These are phyloP conservation scores for Alternaria conjuncta DNA, from an alignment of 2,329 filamentous ascomycete genomes.

Conservation along the genomic window DNA sequence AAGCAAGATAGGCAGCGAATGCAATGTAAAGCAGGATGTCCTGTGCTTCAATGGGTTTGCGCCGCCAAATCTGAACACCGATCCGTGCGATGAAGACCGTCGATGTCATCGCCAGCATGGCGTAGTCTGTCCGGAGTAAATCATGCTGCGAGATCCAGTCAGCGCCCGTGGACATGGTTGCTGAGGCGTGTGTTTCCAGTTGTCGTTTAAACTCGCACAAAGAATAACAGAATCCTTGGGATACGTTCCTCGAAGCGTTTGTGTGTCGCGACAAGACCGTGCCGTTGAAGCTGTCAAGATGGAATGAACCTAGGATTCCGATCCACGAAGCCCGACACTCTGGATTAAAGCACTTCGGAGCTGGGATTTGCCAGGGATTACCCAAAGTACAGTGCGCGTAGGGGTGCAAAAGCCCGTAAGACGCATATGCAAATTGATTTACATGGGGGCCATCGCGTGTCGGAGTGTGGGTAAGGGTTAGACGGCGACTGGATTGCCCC, in stretches of 20 bases:
- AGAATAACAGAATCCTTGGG: background rate
- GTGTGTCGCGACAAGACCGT: background rate
- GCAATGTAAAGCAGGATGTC: slow-evolving; percentile 33
- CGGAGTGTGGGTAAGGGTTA: background rate
- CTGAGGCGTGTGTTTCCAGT: background rate
- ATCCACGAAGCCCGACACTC: background rate
- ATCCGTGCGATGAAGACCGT: slow-evolving; percentile 21
- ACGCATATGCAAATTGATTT: background rate
- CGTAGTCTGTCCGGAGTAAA: slow-evolving; percentile 21
- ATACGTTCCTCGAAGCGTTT: background rate
- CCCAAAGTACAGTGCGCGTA: background rate
- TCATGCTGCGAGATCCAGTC: slow-evolving; percentile 21
- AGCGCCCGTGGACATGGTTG: slow-evolving; percentile 20
- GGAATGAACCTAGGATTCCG: background rate
- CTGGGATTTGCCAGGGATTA: background rate
- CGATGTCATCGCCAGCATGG: slow-evolving; percentile 25
- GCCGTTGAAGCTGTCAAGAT: background rate
- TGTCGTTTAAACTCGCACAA: background rate
- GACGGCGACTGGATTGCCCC: background rate
- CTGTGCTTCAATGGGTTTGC: slow-evolving; percentile 14
- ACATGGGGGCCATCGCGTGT: slow-evolving; percentile 5
- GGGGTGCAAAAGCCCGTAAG: slow-evolving; percentile 1
- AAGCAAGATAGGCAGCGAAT: slow-evolving; percentile 35
- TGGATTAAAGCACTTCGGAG: background rate
- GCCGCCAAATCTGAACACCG: slow-evolving; percentile 17